Evolutionary conservation across 2,329 filamentous ascomycete genomes (phyloP), one percentile per base, ranked within the genome.

Genomic region (Coniochaeta sp.): DNA sequence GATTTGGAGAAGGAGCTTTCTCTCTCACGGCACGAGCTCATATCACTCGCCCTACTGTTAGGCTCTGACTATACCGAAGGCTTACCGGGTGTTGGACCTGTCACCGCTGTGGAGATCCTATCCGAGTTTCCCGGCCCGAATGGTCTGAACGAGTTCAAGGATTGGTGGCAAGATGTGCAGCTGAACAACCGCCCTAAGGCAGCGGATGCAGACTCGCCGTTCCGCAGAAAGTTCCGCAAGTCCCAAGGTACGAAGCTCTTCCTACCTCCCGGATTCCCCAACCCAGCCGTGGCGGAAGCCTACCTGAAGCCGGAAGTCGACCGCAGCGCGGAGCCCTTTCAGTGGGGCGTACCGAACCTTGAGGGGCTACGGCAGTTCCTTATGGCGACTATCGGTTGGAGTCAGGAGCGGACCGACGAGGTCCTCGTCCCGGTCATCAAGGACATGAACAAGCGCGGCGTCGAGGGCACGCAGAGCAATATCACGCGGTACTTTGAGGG

Each of bases 61-160:
- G 95, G 95, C 0, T 93, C 89, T 9, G 95, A 99, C 74, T 99
- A 99, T 72, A 96, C 93, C 0, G 91, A 98, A 68, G 95, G 95
- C 0, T 81, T 99, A 0, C 85, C 90, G 0, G 93, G 92, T 3
- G 89, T 99, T 34, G 95, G 95, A 0, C 95, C 96, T 0, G 95
- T 99, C 57, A 97, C 91, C 0, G 96, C 95, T 0, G 80, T 99
- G 1, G 95, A 99, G 73, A 93, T 99, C 60, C 79, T 99, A 0
- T 93, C 91, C 7, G 95, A 99, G 68, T 99, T 99, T 65, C 81
- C 86, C 0, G 80, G 81, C 17, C 73, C 73, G 64, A 68, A 79
- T 60, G 77, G 85, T 38, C 82, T 99, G 0, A 75, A 82, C n/a
- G 79, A 85, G 12, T 99, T 99, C 74, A 87, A 84, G 61, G 85